Evolutionary conservation across 129 eudicot species (phyloP).

Genomic region (Helichrysum umbraculigerum): DNA sequence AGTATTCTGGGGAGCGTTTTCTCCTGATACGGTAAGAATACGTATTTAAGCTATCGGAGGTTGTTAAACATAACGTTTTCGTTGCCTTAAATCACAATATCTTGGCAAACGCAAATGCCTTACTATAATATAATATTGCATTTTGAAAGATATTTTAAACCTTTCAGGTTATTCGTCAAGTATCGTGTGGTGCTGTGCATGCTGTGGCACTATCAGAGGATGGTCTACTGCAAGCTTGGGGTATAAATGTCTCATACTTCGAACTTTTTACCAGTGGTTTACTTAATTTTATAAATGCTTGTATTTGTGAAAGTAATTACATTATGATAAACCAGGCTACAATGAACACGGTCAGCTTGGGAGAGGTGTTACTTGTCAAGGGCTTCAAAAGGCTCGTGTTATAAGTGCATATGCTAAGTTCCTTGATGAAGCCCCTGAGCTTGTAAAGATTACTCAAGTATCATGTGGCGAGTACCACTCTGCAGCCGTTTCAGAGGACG

Average conservation of each 20-base stretch:
- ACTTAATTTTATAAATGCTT: background rate
- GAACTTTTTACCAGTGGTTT: background rate
- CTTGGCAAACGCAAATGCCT: conserved; percentile 20
- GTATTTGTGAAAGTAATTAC: conserved; percentile 33
- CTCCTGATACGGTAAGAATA: conserved; percentile 73
- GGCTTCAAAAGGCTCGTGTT: conserved; percentile 90
- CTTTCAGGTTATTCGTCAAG: conserved; percentile 75
- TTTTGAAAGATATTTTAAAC: background rate
- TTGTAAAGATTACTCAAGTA: conserved; percentile 85
- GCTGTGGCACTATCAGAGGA: conserved; percentile 88
- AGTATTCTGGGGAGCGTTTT: conserved; percentile 88
- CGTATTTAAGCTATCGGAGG: conserved; percentile 5
- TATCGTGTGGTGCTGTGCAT: conserved; percentile 96
- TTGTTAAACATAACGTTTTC: background rate
- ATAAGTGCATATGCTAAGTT: conserved; percentile 73
- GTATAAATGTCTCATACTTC: conserved; percentile 41
- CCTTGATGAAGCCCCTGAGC: conserved; percentile 98
- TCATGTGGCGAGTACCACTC: conserved; percentile 99
- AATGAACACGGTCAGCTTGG: conserved; percentile 99
- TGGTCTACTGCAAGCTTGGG: conserved; percentile 96
- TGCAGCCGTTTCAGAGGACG: conserved; percentile 87
- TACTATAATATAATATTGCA: background rate
- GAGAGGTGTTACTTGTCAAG: conserved; percentile 93
- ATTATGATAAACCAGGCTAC: conserved; percentile 75
- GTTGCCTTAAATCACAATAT: background rate